Percentiles rank a stretch among this genome's conserved stretches.
Evolutionary conservation across 2,329 filamentous ascomycete species (phyloP).

Genomic region (Phyllosticta paracitricarpa): DNA sequence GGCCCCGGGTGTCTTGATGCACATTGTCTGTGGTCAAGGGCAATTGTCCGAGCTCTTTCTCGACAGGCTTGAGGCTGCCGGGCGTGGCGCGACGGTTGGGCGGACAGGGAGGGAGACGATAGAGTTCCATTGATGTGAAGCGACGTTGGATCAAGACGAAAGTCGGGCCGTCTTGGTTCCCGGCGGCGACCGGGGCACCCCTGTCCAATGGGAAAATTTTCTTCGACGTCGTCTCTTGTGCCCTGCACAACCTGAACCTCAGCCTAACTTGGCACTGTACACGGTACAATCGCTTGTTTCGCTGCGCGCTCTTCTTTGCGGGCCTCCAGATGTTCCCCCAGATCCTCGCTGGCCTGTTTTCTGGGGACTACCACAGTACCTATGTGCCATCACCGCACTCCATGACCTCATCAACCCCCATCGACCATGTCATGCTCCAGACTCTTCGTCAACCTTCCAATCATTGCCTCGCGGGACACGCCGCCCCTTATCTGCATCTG

Average conservation of each 20-base stretch:
- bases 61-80: background rate
- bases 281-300: too few relatives aligned
- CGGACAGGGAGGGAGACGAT: background rate
- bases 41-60: background rate
- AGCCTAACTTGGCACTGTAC: background rate
- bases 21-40: background rate
- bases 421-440: background rate
- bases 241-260: background rate
- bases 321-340: background rate
- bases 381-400: background rate
- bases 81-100: background rate
- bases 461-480: background rate
- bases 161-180: background rate
- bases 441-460: background rate
- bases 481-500: background rate
- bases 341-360: background rate
- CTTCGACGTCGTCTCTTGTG: background rate
- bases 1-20: background rate
- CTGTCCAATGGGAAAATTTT: background rate
- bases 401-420: background rate
- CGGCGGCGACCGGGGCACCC: background rate
- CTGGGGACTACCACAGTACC: background rate
- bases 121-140: background rate
- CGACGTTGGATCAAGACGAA: background rate
- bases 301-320: background rate